A percentile compares a stretch with the other conserved stretches of the same genome.
Evolutionary conservation across 768 basidiomycete genomes (phyloP).

Genomic region (Suillus tomentosus): DNA sequence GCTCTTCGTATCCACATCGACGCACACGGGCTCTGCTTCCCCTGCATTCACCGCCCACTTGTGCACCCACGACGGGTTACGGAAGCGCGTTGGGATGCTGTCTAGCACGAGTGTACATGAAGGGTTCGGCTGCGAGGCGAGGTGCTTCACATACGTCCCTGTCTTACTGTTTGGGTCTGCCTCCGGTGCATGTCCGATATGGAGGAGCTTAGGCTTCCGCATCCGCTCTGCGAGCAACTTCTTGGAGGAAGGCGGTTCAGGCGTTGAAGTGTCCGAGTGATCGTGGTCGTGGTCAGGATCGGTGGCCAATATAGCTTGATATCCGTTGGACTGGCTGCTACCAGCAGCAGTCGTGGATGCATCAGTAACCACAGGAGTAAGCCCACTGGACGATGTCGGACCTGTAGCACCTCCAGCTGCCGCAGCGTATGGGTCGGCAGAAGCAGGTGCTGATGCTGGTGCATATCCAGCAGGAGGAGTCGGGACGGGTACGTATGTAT

Average conservation of each 20-base stretch:
- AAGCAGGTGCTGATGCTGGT: not conserved
- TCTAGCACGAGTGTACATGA: constrained; percentile 58
- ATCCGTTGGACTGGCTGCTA: not conserved
- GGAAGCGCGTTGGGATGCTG: constrained; percentile 51
- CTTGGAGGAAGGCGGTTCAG: not conserved
- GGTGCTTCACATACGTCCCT: constrained; percentile 43
- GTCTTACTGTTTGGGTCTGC: constrained; percentile 47
- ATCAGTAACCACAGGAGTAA: not conserved
- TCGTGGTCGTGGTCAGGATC: not conserved
- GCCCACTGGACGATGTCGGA: not conserved
- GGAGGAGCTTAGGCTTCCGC: constrained; percentile 13
- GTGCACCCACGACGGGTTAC: constrained; percentile 43
- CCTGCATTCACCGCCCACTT: constrained; percentile 46
- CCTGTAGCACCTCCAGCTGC: not conserved
- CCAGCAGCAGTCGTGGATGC: not conserved
- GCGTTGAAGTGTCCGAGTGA: not conserved
- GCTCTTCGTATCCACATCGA: constrained; percentile 42
- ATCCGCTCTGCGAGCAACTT: not conserved
- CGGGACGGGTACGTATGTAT: constrained; percentile 6
- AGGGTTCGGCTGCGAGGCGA: constrained; percentile 40
- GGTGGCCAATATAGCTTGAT: not conserved
- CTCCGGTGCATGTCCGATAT: constrained; percentile 51
- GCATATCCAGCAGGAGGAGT: not conserved
- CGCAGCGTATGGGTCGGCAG: not conserved
- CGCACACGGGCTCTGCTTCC: constrained; percentile 38